phyloP scores from a whole-genome alignment of 306 rosid species.

The Begonia masoniana region DNA sequence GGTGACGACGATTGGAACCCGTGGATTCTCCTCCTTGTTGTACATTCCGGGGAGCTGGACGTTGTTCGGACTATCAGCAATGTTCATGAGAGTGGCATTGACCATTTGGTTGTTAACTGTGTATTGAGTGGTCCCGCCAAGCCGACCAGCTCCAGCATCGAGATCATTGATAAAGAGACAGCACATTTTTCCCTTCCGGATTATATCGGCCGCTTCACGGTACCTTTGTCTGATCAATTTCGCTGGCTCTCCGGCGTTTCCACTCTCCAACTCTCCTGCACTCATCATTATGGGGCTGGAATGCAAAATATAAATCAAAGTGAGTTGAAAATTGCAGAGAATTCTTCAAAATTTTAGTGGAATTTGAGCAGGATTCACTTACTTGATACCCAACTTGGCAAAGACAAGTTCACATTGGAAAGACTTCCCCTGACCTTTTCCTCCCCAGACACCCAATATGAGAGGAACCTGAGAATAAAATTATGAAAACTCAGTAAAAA shows the following conservation, averaged over 20 bases:
- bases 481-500: not conserved
- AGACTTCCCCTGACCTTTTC: constrained; percentile 97
- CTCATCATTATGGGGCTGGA: constrained; percentile 99
- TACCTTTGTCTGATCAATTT: constrained; percentile 88
- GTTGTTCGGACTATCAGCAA: constrained; percentile 87
- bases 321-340: too few species aligned
- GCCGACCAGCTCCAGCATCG: constrained; percentile 92
- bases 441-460: constrained; percentile 99
- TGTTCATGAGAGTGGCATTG: constrained; percentile 97
- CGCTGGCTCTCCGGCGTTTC: constrained; percentile 98
- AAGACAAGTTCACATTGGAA: constrained; percentile 96
- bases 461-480: constrained; percentile 55
- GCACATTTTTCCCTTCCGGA: constrained; percentile 87
- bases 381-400: constrained; percentile 99
- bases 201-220: constrained; percentile 90
- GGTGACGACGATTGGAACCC: constrained; percentile 92
- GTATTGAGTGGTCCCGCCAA: constrained; percentile 97
- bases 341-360: not conserved
- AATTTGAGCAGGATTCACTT: constrained; percentile 5
- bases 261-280: constrained; percentile 97
- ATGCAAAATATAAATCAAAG: too few species aligned
- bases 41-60: constrained; percentile 99
- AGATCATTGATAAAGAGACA: constrained; percentile 89
- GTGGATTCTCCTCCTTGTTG: constrained; percentile 95
- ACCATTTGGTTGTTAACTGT: constrained; percentile 99